Base-by-base conservation (phyloP, 2,329 filamentous ascomycete species). In the Penicillium sp. region DNA sequence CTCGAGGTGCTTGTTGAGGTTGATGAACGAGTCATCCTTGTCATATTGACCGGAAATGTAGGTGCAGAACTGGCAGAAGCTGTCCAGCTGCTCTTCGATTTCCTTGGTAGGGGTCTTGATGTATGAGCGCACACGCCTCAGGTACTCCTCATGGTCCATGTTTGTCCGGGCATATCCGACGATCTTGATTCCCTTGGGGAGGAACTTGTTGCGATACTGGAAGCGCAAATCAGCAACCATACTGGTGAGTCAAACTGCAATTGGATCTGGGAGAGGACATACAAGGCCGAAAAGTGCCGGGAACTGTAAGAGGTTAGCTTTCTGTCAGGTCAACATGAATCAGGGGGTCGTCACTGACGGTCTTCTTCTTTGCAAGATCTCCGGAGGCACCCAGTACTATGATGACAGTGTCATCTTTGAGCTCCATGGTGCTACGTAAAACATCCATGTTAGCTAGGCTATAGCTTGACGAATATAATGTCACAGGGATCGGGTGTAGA, bases 291-390 rank as follows among this genome's bases (percentile, higher is more conserved):
- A 98, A 49, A 98, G 83, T 53, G 93, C 93, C 59, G 93, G 93
- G 76, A 95, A 98, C 87, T 95, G 59, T 51, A 35, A 21, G 48
- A 48, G 24, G 46, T 63, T 55, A 67, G 59, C n/a, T n/a, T n/a
- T n/a, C n/a, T n/a, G n/a, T n/a, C 54, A 24, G 2, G 9, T 22
- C 48, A 48, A 37, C 44, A 46, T n/a, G 45, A n/a, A n/a, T 50
- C 48, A 40, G 33, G 40, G 48, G 29, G 44, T 55, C n/a, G n/a
- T n/a, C n/a, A 70, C 82, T 70, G 75, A 95, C 89, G 40, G 93
- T 98, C 84, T 98, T 98, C 85, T 98, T 98, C 81, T 98, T 98
- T 45, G 93, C 93, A 60, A 98, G 77, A 78, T 98, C 93, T 65
- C 93, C 93, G 46, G 93, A 98, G 59, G 93, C 93, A 65, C 93